These are phyloP conservation scores for Candida krabiensis DNA, from an alignment of 805 yeast genomes.

Conservation along the genomic window DNA sequence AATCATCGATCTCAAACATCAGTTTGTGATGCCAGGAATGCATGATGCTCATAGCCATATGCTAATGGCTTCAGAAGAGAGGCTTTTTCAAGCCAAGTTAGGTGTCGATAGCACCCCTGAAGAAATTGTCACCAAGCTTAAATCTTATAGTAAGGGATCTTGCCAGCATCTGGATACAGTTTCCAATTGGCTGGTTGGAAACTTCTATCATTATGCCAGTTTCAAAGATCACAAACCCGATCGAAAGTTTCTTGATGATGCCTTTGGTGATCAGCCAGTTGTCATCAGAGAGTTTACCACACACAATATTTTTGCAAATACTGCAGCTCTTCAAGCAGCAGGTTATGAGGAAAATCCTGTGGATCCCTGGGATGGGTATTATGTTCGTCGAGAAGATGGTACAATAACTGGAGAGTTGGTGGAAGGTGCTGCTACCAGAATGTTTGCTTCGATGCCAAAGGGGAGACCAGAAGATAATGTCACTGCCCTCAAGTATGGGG, in stretches of 20 bases:
- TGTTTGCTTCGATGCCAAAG: conserved; percentile 24
- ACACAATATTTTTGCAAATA: conserved; percentile 28
- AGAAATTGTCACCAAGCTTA: conserved; percentile 24
- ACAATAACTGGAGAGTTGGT: conserved; percentile 29
- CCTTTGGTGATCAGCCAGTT: conserved; percentile 31
- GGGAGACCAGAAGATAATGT: conserved; percentile 23
- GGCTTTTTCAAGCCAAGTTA: conserved; percentile 25
- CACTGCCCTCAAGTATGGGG: conserved; percentile 25
- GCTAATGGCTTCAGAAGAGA: conserved; percentile 27
- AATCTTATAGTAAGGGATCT: conserved; percentile 19
- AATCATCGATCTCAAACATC: conserved; percentile 24
- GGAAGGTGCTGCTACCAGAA: conserved; percentile 28
- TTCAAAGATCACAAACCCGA: conserved; percentile 28
- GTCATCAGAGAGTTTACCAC: conserved; percentile 30
- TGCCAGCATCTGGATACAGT: conserved; percentile 25
- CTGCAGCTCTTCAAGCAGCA: conserved; percentile 29
- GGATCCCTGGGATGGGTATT: conserved; percentile 31
- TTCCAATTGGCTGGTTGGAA: conserved; percentile 28
- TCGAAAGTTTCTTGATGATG: conserved; percentile 27
- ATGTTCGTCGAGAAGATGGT: conserved; percentile 27
- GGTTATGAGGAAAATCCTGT: conserved; percentile 27
- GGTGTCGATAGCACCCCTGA: conserved; percentile 20
- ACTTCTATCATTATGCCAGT: conserved; percentile 27
- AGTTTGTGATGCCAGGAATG: conserved; percentile 31
- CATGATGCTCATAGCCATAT: conserved; percentile 29